These are phyloP conservation scores for Immersiporthe knoxdaviesiana DNA, from an alignment of 2,329 filamentous ascomycete genomes.

Conservation along the genomic window DNA sequence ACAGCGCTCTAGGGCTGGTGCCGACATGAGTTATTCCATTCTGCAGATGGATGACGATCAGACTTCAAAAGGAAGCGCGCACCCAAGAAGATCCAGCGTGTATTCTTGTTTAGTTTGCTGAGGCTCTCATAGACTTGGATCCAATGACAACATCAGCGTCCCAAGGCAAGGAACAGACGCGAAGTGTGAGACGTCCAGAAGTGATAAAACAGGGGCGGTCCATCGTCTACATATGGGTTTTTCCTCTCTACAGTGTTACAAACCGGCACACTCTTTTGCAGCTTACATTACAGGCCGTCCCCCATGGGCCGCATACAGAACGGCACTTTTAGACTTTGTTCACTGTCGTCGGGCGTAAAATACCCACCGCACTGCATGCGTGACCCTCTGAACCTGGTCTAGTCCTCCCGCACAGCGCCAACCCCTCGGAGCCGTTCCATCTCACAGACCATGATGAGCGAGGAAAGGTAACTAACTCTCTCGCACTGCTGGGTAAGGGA, in stretches of 20 bases:
- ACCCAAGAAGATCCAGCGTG: not conserved
- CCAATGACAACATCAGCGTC: not conserved
- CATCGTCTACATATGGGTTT: not conserved
- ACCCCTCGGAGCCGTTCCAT: not conserved
- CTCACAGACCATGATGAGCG: not conserved
- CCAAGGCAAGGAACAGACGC: not conserved
- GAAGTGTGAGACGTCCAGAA: not conserved
- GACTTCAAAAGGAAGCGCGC: not conserved
- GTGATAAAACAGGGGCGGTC: not conserved
- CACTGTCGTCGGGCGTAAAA: slow-evolving; percentile 9
- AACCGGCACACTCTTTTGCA: not conserved
- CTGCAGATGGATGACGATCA: not conserved
- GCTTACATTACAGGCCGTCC: not conserved
- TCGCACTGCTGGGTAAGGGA: slow-evolving; percentile 6
- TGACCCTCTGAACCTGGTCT: slow-evolving; percentile 1
- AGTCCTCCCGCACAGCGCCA: not conserved
- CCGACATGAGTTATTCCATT: not conserved
- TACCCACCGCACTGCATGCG: slow-evolving; percentile 15
- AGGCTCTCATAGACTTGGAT: not conserved
- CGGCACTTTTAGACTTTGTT: not conserved
- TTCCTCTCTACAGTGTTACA: not conserved
- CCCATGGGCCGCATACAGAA: not conserved
- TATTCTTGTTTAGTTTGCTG: not conserved
- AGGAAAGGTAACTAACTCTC: not conserved
- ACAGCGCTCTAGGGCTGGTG: not conserved